These are phyloP conservation scores for Camellia sinensis DNA, from an alignment of 148 eudicot genomes.

Conservation along the genomic window DNA sequence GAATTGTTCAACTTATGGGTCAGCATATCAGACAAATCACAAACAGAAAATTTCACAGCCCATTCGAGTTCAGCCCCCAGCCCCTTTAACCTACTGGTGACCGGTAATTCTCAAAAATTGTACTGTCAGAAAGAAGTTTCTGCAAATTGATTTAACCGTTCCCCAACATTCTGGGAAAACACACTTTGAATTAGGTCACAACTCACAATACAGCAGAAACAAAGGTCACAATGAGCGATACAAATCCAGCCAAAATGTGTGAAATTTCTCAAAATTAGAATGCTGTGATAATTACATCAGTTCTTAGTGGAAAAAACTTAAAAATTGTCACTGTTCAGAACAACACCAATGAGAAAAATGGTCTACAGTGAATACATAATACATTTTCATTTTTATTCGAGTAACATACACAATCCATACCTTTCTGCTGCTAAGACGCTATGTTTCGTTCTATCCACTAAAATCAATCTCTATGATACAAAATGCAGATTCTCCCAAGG, in stretches of 20 bases:
- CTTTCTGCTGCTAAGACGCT: neutral
- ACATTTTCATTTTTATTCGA: neutral
- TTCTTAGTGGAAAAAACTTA: neutral
- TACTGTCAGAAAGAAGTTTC: too few relatives aligned
- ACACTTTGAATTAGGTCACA: too few relatives aligned
- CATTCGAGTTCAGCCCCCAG: too few relatives aligned
- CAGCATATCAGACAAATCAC: neutral
- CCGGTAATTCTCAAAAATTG: too few relatives aligned
- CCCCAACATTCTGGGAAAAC: too few relatives aligned
- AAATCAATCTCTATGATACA: constrained; percentile 18
- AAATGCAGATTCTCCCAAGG: neutral
- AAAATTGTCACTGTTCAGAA: neutral
- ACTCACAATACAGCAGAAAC: neutral
- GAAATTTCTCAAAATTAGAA: neutral
- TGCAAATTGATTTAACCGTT: too few relatives aligned
- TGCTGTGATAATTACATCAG: constrained; percentile 1
- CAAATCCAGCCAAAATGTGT: constrained; percentile 6
- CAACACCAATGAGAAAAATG: neutral
- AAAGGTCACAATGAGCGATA: neutral
- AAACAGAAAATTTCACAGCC: too few relatives aligned
- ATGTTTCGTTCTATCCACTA: constrained; percentile 6
- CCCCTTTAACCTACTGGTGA: too few relatives aligned
- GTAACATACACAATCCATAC: constrained; percentile 12
- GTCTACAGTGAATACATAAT: neutral
- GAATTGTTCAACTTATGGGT: neutral